Evolutionary conservation across 2,329 filamentous ascomycete genomes (phyloP), one percentile per base, ranked within the genome.

Genomic region (Epicoccum nigrum): DNA sequence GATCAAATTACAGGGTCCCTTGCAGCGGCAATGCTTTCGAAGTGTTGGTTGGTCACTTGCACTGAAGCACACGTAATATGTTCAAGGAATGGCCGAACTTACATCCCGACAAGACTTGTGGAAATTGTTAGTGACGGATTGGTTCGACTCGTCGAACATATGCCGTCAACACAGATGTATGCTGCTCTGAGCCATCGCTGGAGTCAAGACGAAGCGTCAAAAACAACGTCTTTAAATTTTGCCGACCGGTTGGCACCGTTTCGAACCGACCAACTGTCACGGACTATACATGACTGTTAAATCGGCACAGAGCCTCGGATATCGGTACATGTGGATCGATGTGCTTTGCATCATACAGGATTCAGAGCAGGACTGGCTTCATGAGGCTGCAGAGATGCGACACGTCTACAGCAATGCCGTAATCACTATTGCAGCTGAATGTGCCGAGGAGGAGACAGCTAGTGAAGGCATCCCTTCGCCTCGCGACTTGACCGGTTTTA

Each of bases 301-400:
- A 39, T 39, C 35, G 2, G 19, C 20, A 5, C 9, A 21, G 30
- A 7, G 16, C 5, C 21, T 42, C 2, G 28, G 39, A 7, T 23
- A 21, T 15, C 39, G 15, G 3, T 32, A 11, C 17, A 9, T 32
- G 15, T 42, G 39, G 17, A 32, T 42, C 19, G 39, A 31, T 21
- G 39, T 51, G n/a, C 30, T 59, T 2, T 63, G 59, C 17, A 60
- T 62, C 11, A 43, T 60, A 3, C 56, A 61, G 31, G 54, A 61
- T 20, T 57, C 44, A 19, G 31, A 17, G 5, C 34, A 52, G 31
- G 58, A 60, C 35, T 62, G 59, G 59, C 31, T 51, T 12, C 21
- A 16, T 12, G 59, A 62, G 44, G 44, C 57, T 4, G 37, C 49
- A 7, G 45, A 46, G 11, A 62, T 60, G 59, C 40, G 48, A 17